Evolutionary conservation across 768 basidiomycete genomes (phyloP), one percentile per base, ranked within the genome.

Genomic region (Suillus discolor): DNA sequence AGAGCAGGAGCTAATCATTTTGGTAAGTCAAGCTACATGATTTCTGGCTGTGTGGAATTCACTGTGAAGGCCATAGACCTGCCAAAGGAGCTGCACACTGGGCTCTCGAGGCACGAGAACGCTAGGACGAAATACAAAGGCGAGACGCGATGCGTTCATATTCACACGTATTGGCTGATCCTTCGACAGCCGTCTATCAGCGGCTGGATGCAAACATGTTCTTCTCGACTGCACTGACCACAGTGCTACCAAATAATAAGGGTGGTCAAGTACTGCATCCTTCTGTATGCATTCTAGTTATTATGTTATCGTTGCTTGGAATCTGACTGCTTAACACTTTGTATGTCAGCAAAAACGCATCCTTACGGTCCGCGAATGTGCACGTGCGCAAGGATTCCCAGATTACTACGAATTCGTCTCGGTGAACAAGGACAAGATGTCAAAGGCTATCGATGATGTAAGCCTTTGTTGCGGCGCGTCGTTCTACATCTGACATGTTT

Each of bases 321-420:
- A 34, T 2, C 62, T 53, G 34, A 67, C n/a, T 55, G 61, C 36
- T 11, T 49, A 0, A 31, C 16, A 45, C 44, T 57, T 54, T 25
- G 9, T 13, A 34, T 36, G 18, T 49, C 69, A 93, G 88, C 90
- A 93, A 89, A 87, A 86, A 68, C 85, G 92, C 8, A 83, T 91
- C 31, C 71, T 91, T 47, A 88, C 81, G 4, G 84, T 92, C 16
- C 80, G 85, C 39, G 91, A 93, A 71, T 85, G 83, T 53, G 91
- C 91, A 20, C 83, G 92, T 28, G 85, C 88, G 0, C 92, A 94
- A 77, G 92, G 92, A 0, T 93, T 94, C 69, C 90, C 90, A 0
- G 92, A 94, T 66, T 51, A 78, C 44, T 92, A 90, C 67, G 67
- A 81, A n/a, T 91, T 93, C 65, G 68, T 81, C 59, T 89, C 89